Conservation (phyloP, 176 grass and related monocot genomes). For the Olyra latifolia region DNA sequence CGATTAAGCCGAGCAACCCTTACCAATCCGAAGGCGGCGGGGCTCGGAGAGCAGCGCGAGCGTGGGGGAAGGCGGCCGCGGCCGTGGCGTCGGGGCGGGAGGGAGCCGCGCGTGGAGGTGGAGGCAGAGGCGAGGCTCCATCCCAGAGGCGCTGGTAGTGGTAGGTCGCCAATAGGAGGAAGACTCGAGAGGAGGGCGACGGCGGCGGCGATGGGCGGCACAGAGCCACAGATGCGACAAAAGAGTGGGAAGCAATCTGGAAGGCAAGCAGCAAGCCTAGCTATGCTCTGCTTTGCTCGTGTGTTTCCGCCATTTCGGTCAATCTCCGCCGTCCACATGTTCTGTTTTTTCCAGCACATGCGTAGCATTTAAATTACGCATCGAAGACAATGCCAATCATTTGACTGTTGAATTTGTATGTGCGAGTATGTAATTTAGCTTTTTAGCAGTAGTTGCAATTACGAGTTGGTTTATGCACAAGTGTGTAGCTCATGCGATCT, state of each 20-base stretch:
- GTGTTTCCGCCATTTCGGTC: neutral
- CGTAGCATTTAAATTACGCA: neutral
- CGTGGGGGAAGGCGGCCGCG: neutral
- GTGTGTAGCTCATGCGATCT: too few relatives aligned
- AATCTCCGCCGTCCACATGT: slow-evolving; percentile 37
- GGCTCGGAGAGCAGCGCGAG: neutral
- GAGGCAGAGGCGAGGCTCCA: slow-evolving; percentile 40
- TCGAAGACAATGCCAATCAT: neutral
- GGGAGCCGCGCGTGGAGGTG: slow-evolving; percentile 24
- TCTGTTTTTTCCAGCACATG: slow-evolving; percentile 26
- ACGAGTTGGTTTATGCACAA: neutral
- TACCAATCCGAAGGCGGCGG: slow-evolving; percentile 36
- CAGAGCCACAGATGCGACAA: slow-evolving; percentile 5
- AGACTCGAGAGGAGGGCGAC: too few relatives aligned
- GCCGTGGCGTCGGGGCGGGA: neutral
- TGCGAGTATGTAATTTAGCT: too few relatives aligned
- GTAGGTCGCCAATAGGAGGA: neutral
- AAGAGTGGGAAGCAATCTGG: neutral
- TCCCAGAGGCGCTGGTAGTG: slow-evolving; percentile 21
- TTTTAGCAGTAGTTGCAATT: neutral
- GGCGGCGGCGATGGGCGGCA: slow-evolving; percentile 2
- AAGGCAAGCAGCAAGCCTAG: neutral
- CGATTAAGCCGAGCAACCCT: neutral
- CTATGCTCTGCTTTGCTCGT: neutral
- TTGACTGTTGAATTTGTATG: too few relatives aligned